Conservation (phyloP, 495 filamentous ascomycete species). For the Penicillium robsamsonii region DNA sequence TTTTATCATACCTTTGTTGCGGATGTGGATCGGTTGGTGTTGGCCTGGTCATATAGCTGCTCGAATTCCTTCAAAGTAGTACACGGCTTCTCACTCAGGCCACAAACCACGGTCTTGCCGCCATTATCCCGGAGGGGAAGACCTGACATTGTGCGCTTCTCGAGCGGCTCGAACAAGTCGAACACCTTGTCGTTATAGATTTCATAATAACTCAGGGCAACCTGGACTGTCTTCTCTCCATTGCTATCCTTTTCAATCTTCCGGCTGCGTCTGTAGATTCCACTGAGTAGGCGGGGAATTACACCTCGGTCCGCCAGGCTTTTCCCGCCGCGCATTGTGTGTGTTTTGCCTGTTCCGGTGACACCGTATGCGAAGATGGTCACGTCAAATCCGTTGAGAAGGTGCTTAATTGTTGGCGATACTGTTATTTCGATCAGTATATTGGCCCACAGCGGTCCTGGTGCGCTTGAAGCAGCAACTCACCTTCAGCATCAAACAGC, state of each 20-base stretch:
- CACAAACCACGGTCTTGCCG: constrained; percentile 85
- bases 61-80: constrained; percentile 91
- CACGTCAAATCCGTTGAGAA: constrained; percentile 91
- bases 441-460: neutral
- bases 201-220: constrained; percentile 92
- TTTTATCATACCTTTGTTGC: constrained; percentile 68
- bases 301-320: constrained; percentile 84
- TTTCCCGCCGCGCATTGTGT: constrained; percentile 96
- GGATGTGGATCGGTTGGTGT: constrained; percentile 86
- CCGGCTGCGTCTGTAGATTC: constrained; percentile 77
- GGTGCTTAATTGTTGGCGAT: constrained; percentile 77
- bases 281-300: constrained; percentile 84
- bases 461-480: constrained; percentile 19
- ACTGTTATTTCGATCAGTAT: constrained; percentile 47
- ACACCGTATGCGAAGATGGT: constrained; percentile 96
- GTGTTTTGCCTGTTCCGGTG: constrained; percentile 94
- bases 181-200: constrained; percentile 98
- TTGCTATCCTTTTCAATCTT: constrained; percentile 85
- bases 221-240: constrained; percentile 69
- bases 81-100: constrained; percentile 82
- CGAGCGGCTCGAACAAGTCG: constrained; percentile 86
- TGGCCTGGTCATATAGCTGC: constrained; percentile 86
- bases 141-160: constrained; percentile 82
- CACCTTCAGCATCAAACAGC: constrained; percentile 86
- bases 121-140: constrained; percentile 88